Evolutionary conservation across 345 rosid species (phyloP).

Genomic region (Arabidopsis arenosa): DNA sequence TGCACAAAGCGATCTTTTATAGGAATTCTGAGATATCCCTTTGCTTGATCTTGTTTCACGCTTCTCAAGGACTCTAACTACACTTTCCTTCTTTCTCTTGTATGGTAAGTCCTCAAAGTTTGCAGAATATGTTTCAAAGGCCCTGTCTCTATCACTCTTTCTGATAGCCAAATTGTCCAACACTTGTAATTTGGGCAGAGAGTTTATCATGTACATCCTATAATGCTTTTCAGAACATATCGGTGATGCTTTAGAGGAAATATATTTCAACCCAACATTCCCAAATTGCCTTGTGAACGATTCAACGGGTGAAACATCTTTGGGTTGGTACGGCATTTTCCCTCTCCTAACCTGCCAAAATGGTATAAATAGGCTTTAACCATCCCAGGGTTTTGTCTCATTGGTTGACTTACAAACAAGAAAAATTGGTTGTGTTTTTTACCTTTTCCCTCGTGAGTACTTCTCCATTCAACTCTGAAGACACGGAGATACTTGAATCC

Average conservation of each 20-base stretch:
- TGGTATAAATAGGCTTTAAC: constrained; percentile 27
- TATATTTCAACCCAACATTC: constrained; percentile 60
- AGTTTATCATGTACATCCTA: constrained; percentile 82
- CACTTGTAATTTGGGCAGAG: constrained; percentile 73
- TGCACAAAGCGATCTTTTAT: constrained; percentile 82
- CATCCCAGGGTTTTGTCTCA: not conserved
- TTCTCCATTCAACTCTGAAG: constrained; percentile 52
- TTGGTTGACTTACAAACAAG: not conserved
- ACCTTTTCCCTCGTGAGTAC: constrained; percentile 61
- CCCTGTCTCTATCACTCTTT: constrained; percentile 72
- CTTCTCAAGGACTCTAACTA: constrained; percentile 65
- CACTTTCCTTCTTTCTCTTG: constrained; percentile 73
- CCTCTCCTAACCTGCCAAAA: constrained; percentile 56
- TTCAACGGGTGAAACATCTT: constrained; percentile 51
- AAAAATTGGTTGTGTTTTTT: constrained; percentile 19
- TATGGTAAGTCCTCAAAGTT: constrained; percentile 83
- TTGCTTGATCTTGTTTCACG: constrained; percentile 73
- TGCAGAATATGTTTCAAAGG: constrained; percentile 56
- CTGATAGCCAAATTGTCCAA: constrained; percentile 76
- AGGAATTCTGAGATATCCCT: constrained; percentile 62
- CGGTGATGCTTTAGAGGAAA: constrained; percentile 72
- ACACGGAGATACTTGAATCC: constrained; percentile 44
- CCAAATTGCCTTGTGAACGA: constrained; percentile 47
- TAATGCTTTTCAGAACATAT: constrained; percentile 90
- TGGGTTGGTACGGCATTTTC: constrained; percentile 39